phyloP scores from a whole-genome alignment of 345 rosid genomes.

The Leavenworthia alabamica region DNA sequence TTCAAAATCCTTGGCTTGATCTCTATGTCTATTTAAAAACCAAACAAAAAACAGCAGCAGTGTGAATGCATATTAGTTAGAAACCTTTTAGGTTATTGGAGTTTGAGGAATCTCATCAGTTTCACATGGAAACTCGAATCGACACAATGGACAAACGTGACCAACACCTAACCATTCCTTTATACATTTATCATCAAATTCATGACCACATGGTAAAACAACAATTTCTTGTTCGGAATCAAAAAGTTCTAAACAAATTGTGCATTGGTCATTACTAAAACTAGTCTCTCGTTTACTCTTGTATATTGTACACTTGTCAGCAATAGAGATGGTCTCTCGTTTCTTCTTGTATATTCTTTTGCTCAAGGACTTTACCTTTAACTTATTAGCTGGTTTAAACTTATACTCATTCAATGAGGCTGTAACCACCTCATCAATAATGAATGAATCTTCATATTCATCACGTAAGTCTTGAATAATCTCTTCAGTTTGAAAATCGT shows the following conservation, averaged over 20 bases:
- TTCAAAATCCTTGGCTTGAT: neutral
- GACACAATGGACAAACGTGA: constrained; percentile 25
- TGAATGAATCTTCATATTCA: neutral
- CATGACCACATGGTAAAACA: constrained; percentile 21
- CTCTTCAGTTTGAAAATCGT: too few species aligned
- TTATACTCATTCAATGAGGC: neutral
- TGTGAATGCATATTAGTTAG: neutral
- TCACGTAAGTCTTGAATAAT: too few species aligned
- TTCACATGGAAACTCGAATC: constrained; percentile 11
- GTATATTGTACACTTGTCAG: neutral
- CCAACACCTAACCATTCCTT: neutral
- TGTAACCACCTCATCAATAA: neutral
- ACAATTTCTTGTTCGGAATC: neutral
- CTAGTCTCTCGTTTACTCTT: neutral
- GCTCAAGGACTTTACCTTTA: neutral
- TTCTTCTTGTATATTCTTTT: neutral
- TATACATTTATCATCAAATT: constrained; percentile 12
- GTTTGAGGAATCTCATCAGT: neutral
- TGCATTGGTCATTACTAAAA: neutral
- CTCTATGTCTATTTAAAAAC: neutral
- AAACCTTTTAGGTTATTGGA: neutral
- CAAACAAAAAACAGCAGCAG: neutral
- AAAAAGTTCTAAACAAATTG: constrained; percentile 7
- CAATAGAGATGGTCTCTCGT: neutral
- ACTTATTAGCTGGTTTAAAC: neutral